Base-by-base conservation (phyloP, 768 basidiomycete species). In the Mycena haematopus region DNA sequence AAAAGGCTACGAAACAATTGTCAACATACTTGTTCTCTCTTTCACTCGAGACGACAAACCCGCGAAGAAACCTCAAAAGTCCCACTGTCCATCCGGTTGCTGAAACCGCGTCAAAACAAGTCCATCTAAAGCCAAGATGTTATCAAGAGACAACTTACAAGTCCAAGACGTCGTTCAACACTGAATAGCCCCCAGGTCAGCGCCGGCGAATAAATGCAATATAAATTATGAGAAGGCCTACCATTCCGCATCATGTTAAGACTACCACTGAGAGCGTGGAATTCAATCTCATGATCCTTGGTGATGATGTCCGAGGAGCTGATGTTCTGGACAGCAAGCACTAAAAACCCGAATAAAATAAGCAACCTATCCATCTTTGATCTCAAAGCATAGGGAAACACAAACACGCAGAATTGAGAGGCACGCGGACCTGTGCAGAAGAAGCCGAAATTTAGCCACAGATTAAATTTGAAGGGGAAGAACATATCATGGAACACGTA, bases 241-340 rank as follows among this genome's bases (percentile, higher is more conserved):
- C 90, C 90, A 81, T 93, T 92, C 38, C 88, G 87, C 95, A 95
- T 95, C 89, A 93, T 92, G 59, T 85, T 88, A 52, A 95, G 75
- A 69, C 89, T 91, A 2, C 91, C 91, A 68, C 87, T 86, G 19
- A 95, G 81, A 7, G 92, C 95, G 69, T 87, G 88, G 71, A 95
- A 95, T 78, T 97, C 95, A 59, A 96, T 87, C 64, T 91, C 88
- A 70, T 95, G 90, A 38, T 89, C 86, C 66, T 85, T 87, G 2
- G 84, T 82, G 47, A 96, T 84, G 1, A 85, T 83, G 9, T 89
- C 86, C 1, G 86, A 86, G 1, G 92, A 93, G 63, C 91, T 89
- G 84, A 96, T 88, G 70, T 98, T 96, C 77, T 97, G 95, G 19
- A 96, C 90, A 1, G 95, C 93, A 52, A 96, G 79, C 15, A 95